phyloP scores from a whole-genome alignment of 257 asterid genomes.

The Nemophila menziesii region DNA sequence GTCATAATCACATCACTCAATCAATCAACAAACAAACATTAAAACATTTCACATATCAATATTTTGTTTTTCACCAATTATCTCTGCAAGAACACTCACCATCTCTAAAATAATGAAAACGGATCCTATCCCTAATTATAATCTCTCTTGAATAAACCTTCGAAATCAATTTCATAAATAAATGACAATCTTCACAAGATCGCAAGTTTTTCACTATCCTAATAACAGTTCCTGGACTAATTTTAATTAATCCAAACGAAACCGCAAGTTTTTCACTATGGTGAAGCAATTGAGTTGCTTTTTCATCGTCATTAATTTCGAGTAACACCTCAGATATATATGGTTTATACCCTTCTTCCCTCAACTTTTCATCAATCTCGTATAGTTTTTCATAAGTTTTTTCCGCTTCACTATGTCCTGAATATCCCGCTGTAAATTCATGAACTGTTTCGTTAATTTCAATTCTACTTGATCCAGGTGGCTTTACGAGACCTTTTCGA shows the following conservation, averaged over 20 bases:
- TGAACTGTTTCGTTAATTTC: conserved; percentile 16
- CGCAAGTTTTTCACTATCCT: conserved; percentile 21
- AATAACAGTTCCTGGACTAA: conserved; percentile 10
- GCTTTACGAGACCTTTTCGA: conserved; percentile 12
- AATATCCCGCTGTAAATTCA: conserved; percentile 19
- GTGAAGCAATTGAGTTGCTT: conserved; percentile 18
- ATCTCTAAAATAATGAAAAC: conserved; percentile 20
- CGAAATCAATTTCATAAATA: conserved; percentile 18
- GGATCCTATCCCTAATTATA: conserved; percentile 16
- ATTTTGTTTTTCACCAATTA: conserved; percentile 23
- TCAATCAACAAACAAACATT: no score
- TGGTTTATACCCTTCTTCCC: conserved; percentile 16
- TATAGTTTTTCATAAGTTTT: conserved; percentile 5
- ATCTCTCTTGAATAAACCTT: conserved; percentile 18
- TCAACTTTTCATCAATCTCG: conserved; percentile 10
- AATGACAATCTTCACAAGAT: conserved; percentile 25
- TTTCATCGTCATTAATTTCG: conserved; percentile 16
- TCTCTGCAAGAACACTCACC: conserved; percentile 25
- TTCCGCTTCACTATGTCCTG: conserved; percentile 11
- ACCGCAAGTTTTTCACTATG: conserved; percentile 28
- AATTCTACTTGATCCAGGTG: conserved; percentile 14
- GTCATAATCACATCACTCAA: no score
- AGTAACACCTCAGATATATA: conserved; percentile 8
- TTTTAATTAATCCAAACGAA: conserved; percentile 15
- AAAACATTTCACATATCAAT: no score